Evolutionary conservation across 2,329 filamentous ascomycete species (phyloP).

Genomic region (Ampelomyces quisqualis): DNA sequence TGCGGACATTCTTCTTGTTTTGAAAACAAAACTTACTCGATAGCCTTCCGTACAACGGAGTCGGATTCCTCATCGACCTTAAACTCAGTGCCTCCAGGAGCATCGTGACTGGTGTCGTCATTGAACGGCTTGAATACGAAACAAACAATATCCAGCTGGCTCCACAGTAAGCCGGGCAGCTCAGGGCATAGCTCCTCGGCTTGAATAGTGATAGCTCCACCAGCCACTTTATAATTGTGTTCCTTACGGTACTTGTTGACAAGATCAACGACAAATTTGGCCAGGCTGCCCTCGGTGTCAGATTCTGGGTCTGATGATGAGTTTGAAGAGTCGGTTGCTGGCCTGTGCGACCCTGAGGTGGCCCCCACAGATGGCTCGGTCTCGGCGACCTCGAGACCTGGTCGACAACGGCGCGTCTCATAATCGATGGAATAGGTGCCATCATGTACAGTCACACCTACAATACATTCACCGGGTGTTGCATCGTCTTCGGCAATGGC

Average conservation of each 20-base stretch:
- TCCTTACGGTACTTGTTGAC: slow-evolving; percentile 62
- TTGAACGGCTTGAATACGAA: slow-evolving; percentile 55
- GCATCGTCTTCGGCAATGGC: slow-evolving; percentile 57
- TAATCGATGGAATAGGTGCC: slow-evolving; percentile 75
- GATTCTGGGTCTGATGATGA: too few species aligned
- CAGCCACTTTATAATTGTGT: slow-evolving; percentile 73
- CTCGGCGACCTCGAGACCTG: background rate
- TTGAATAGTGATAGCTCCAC: slow-evolving; percentile 65
- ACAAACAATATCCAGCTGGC: slow-evolving; percentile 73
- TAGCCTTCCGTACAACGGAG: slow-evolving; percentile 74
- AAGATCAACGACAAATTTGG: slow-evolving; percentile 60
- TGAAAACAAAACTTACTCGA: background rate
- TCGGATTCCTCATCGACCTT: slow-evolving; percentile 79
- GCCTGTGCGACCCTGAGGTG: slow-evolving; percentile 15
- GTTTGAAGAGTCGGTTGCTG: slow-evolving; percentile 14
- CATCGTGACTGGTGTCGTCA: background rate
- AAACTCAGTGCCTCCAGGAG: slow-evolving; percentile 25
- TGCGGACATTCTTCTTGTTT: background rate
- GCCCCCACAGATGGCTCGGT: slow-evolving; percentile 6
- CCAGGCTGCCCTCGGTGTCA: too few species aligned
- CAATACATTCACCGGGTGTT: slow-evolving; percentile 49
- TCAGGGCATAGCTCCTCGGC: slow-evolving; percentile 62
- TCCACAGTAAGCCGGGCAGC: slow-evolving; percentile 71
- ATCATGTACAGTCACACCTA: slow-evolving; percentile 66
- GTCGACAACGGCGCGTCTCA: slow-evolving; percentile 32